A percentile compares a stretch with the other conserved stretches of the same genome.
phyloP scores from a whole-genome alignment of 2,329 filamentous ascomycete genomes.

The Neospermospora avenae region DNA sequence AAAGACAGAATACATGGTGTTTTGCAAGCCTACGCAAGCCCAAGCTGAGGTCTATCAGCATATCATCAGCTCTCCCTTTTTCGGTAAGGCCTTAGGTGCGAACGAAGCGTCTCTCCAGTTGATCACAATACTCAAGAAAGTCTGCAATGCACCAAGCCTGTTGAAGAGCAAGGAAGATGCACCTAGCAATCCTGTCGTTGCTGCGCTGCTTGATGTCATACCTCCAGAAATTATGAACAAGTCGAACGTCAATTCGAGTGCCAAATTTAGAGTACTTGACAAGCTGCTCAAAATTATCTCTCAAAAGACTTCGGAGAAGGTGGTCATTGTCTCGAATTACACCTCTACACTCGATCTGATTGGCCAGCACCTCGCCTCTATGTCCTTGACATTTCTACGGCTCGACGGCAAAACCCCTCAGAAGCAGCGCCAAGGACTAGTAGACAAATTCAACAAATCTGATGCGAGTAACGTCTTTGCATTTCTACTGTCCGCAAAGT shows the following conservation, averaged over 20 bases:
- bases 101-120: slow-evolving; percentile 62
- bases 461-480: slow-evolving; percentile 57
- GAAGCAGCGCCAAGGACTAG: slow-evolving; percentile 61
- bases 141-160: slow-evolving; percentile 68
- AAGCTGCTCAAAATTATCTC: slow-evolving; percentile 59
- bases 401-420: slow-evolving; percentile 66
- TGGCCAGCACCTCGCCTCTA: slow-evolving; percentile 54
- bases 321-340: slow-evolving; percentile 74
- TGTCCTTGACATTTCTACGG: slow-evolving; percentile 61
- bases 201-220: slow-evolving; percentile 49
- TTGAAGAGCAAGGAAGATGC: slow-evolving; percentile 47
- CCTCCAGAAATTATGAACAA: slow-evolving; percentile 51
- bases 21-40: slow-evolving; percentile 83
- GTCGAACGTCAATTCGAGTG: slow-evolving; percentile 55
- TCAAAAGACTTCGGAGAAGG: slow-evolving; percentile 62
- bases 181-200: slow-evolving; percentile 34
- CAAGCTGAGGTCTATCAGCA: slow-evolving; percentile 83
- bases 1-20: slow-evolving; percentile 94
- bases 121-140: slow-evolving; percentile 70
- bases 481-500: slow-evolving; percentile 70
- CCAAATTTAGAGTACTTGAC: slow-evolving; percentile 66
- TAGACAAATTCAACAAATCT: slow-evolving; percentile 66
- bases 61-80: slow-evolving; percentile 62
- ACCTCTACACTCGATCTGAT: slow-evolving; percentile 69
- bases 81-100: slow-evolving; percentile 58